phyloP scores from a whole-genome alignment of 2,329 filamentous ascomycete species.

The Gliomastix tumulicola region DNA sequence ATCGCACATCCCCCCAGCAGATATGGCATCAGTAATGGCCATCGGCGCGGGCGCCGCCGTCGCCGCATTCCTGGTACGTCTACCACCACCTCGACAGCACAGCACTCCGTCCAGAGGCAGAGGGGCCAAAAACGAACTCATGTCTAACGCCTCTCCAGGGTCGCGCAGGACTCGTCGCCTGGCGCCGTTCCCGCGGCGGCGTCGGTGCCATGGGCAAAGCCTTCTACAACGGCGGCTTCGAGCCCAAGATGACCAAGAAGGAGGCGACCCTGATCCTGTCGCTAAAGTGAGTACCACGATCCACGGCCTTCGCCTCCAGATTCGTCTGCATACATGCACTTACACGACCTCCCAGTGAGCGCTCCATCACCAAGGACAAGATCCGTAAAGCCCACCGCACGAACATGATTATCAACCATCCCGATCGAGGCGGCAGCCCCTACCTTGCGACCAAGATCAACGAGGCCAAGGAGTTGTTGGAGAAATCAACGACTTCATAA shows the following conservation, averaged over 20 bases:
- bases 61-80: slow-evolving; percentile 42
- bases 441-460: slow-evolving; percentile 98
- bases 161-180: slow-evolving; percentile 83
- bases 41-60: slow-evolving; percentile 40
- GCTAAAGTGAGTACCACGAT: slow-evolving; percentile 59
- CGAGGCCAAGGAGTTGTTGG: slow-evolving; percentile 93
- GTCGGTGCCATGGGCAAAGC: slow-evolving; percentile 78
- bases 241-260: slow-evolving; percentile 84
- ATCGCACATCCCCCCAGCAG: no score
- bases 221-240: slow-evolving; percentile 99
- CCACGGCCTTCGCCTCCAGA: background rate
- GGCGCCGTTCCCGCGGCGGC: slow-evolving; percentile 73
- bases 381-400: slow-evolving; percentile 91
- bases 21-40: slow-evolving; percentile 38
- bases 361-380: slow-evolving; percentile 83
- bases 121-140: background rate
- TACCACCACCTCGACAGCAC: background rate
- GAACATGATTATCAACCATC: slow-evolving; percentile 96
- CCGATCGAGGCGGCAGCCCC: slow-evolving; percentile 91
- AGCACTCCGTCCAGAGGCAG: background rate
- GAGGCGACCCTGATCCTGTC: slow-evolving; percentile 89
- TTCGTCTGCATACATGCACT: background rate
- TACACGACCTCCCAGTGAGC: slow-evolving; percentile 53
- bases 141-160: slow-evolving; percentile 48
- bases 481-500: no score